Percentiles rank a stretch among this genome's conserved stretches.
Conservation (phyloP, 1,284 basidiomycete genomes). For the Albatrellus sp. region DNA sequence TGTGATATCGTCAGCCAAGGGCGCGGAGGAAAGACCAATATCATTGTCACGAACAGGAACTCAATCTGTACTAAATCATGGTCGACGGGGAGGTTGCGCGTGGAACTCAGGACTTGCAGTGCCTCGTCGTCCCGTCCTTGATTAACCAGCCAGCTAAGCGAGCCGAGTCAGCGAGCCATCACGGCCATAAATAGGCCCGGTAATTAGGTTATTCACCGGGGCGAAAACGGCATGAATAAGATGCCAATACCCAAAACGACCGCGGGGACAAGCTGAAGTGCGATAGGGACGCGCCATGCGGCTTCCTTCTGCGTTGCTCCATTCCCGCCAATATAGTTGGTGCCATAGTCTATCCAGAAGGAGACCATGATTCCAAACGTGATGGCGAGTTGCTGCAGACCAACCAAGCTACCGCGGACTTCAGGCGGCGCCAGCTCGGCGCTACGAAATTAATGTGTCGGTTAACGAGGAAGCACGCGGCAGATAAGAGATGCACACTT, state of each 20-base stretch:
- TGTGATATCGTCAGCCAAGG: slow-evolving; percentile 13
- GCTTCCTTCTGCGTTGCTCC: slow-evolving; percentile 42
- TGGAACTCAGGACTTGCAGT: slow-evolving; percentile 46
- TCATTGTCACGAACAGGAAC: slow-evolving; percentile 39
- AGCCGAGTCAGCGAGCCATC: slow-evolving; percentile 4
- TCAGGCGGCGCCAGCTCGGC: slow-evolving; percentile 70
- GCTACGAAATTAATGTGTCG: slow-evolving; percentile 13
- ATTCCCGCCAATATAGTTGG: slow-evolving; percentile 62
- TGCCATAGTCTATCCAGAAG: slow-evolving; percentile 77
- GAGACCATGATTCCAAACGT: slow-evolving; percentile 59
- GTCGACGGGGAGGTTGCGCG: slow-evolving; percentile 44
- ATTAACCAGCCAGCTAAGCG: slow-evolving; percentile 56
- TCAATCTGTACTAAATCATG: slow-evolving; percentile 66
- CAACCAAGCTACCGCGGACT: slow-evolving; percentile 72
- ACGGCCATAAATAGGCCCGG: background rate
- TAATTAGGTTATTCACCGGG: background rate
- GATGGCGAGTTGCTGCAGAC: slow-evolving; percentile 73
- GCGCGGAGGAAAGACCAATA: background rate
- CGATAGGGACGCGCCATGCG: slow-evolving; percentile 70
- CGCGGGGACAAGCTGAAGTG: slow-evolving; percentile 66
- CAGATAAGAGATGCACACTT: slow-evolving; percentile 30
- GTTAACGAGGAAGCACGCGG: background rate
- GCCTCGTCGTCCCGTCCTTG: slow-evolving; percentile 67
- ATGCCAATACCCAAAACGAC: slow-evolving; percentile 53
- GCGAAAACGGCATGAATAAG: slow-evolving; percentile 62